Evolutionary conservation across 2,329 filamentous ascomycete genomes (phyloP).

Genomic region (Colletotrichum sidae): DNA sequence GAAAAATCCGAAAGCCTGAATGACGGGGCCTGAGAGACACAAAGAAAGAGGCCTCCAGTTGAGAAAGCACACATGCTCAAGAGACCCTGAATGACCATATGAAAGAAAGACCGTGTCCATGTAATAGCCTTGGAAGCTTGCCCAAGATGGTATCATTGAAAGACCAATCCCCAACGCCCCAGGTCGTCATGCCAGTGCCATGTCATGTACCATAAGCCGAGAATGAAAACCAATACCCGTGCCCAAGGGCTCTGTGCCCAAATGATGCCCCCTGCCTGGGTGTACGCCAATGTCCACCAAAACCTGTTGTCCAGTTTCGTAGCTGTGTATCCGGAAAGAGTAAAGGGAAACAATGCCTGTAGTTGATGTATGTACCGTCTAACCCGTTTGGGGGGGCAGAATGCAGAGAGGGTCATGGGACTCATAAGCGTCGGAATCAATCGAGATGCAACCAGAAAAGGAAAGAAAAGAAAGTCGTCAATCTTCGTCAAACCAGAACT

Average conservation of each 20-base stretch:
- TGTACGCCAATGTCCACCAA: slow-evolving; percentile 26
- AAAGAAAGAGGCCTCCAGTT: slow-evolving; percentile 3
- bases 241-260: background rate
- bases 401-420: slow-evolving; percentile 14
- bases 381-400: slow-evolving; percentile 19
- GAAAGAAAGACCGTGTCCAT: too few relatives aligned
- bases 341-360: slow-evolving; percentile 30
- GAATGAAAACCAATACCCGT: slow-evolving; percentile 4
- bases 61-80: background rate
- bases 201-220: slow-evolving; percentile 26
- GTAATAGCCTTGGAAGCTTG: too few relatives aligned
- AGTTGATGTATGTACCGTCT: slow-evolving; percentile 27
- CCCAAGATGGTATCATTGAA: slow-evolving; percentile 35
- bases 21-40: background rate
- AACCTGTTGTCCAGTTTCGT: slow-evolving; percentile 31
- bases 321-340: slow-evolving; percentile 29
- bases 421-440: background rate
- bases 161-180: slow-evolving; percentile 30
- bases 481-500: background rate
- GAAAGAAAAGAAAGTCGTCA: slow-evolving; percentile 14
- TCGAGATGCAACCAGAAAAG: slow-evolving; percentile 4
- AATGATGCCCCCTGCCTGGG: slow-evolving; percentile 7
- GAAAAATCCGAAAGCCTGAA: background rate
- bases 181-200: slow-evolving; percentile 28
- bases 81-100: too few relatives aligned